phyloP scores from a whole-genome alignment of 108 stramenopile species.

The Nannochloropsis gaditana region DNA sequence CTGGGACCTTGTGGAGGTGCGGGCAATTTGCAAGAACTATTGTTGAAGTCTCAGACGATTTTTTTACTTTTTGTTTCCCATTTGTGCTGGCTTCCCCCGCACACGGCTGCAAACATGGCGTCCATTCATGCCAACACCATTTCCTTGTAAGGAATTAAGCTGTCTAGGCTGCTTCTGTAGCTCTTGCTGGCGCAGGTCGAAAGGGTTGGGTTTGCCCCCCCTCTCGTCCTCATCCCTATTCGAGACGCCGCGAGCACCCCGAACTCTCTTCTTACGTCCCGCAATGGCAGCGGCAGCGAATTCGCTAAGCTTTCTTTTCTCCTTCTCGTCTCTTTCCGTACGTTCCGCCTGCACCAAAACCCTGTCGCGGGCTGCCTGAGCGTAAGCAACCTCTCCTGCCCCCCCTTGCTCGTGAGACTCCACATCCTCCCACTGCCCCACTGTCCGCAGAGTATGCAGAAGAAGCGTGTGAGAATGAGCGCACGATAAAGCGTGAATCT shows the following conservation, averaged over 20 bases:
- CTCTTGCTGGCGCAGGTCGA: neutral
- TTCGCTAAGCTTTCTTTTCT: neutral
- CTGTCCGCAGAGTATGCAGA: neutral
- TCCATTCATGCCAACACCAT: no score
- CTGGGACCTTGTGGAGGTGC: no score
- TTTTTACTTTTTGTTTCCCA: no score
- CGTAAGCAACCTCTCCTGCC: neutral
- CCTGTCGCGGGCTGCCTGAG: neutral
- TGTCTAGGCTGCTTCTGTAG: neutral
- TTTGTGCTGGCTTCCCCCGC: no score
- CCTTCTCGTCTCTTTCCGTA: neutral
- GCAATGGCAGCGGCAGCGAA: neutral
- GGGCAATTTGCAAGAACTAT: no score
- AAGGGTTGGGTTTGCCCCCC: neutral
- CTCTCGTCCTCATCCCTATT: neutral
- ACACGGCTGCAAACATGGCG: no score
- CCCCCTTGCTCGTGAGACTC: neutral
- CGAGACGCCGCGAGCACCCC: neutral
- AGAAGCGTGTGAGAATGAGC: neutral
- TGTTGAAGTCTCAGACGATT: no score
- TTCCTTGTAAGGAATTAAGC: no score
- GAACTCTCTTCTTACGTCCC: neutral
- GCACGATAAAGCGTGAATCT: no score
- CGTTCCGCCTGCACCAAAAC: neutral
- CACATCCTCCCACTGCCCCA: neutral